Evolutionary conservation across 345 rosid genomes (phyloP).

Genomic region (Ailanthus altissimus): DNA sequence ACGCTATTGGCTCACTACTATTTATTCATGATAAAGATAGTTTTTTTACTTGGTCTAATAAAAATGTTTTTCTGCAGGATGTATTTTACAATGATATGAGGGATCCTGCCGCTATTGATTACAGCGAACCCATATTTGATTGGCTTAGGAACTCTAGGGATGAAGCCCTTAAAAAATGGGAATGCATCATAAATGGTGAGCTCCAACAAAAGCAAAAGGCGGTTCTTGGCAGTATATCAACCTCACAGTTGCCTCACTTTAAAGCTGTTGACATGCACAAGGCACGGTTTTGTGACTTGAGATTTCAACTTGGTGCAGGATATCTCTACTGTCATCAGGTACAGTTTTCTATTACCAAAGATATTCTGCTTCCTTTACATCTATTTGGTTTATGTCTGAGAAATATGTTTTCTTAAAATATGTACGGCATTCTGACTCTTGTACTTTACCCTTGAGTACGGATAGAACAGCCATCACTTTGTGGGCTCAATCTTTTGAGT

Average conservation of each 20-base stretch:
- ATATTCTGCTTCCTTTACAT: not conserved
- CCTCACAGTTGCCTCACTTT: slow-evolving; percentile 55
- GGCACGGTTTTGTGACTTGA: slow-evolving; percentile 62
- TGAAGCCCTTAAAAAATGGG: slow-evolving; percentile 75
- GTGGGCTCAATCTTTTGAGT: too few species aligned
- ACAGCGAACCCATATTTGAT: slow-evolving; percentile 68
- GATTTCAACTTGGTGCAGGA: slow-evolving; percentile 79
- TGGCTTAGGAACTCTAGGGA: slow-evolving; percentile 77
- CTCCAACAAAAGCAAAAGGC: slow-evolving; percentile 54
- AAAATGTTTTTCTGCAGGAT: slow-evolving; percentile 45
- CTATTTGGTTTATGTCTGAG: not conserved
- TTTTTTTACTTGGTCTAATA: slow-evolving; percentile 21
- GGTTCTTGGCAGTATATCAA: slow-evolving; percentile 39
- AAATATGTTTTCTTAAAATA: too few species aligned
- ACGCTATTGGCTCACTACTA: not conserved
- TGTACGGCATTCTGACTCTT: too few species aligned
- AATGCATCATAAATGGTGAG: slow-evolving; percentile 59
- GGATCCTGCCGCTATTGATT: slow-evolving; percentile 58
- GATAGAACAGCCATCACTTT: too few species aligned
- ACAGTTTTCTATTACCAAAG: not conserved
- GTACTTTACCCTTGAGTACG: too few species aligned
- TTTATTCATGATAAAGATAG: not conserved
- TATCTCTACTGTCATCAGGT: slow-evolving; percentile 95
- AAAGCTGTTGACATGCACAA: slow-evolving; percentile 59
- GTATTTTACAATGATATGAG: slow-evolving; percentile 78